A percentile compares a stretch with the other conserved stretches of the same genome.
These are phyloP conservation scores for Royoungia palumana DNA, from an alignment of 768 basidiomycete species.

Conservation along the genomic window DNA sequence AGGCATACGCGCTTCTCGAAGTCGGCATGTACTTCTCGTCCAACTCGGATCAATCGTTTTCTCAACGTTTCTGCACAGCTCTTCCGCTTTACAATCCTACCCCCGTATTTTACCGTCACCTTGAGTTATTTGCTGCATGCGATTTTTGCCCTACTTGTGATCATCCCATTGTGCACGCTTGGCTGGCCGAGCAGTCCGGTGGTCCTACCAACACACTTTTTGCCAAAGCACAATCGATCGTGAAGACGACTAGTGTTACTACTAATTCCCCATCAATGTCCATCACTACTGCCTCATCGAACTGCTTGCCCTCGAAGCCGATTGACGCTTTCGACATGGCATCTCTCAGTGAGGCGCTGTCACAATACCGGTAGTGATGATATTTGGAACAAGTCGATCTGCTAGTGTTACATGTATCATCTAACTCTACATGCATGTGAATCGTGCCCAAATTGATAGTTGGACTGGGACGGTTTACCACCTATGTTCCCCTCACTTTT, in stretches of 20 bases:
- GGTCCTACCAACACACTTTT: conserved; percentile 7
- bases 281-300: conserved; percentile 8
- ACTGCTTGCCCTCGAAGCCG: conserved; percentile 3
- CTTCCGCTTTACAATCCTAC: conserved; percentile 56
- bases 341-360: conserved; percentile 25
- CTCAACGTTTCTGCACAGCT: conserved; percentile 27
- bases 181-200: conserved; percentile 33
- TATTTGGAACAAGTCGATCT: not conserved
- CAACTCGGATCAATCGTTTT: not conserved
- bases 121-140: conserved; percentile 47
- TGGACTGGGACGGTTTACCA: too few species aligned
- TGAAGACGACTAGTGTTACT: conserved; percentile 1
- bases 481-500: too few species aligned
- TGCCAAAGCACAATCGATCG: conserved; percentile 11
- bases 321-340: conserved; percentile 22
- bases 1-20: conserved; percentile 41
- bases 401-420: conserved; percentile 3
- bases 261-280: conserved; percentile 11
- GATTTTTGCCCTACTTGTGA: conserved; percentile 36
- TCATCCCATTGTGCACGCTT: conserved; percentile 40
- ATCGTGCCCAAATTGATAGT: too few species aligned
- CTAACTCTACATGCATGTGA: too few species aligned
- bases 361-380: conserved; percentile 23
- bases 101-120: conserved; percentile 41
- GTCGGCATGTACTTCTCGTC: conserved; percentile 33